A percentile compares a stretch with the other conserved stretches of the same genome.
phyloP scores from a whole-genome alignment of 2,329 filamentous ascomycete species.

The Hypomyces perniciosus region DNA sequence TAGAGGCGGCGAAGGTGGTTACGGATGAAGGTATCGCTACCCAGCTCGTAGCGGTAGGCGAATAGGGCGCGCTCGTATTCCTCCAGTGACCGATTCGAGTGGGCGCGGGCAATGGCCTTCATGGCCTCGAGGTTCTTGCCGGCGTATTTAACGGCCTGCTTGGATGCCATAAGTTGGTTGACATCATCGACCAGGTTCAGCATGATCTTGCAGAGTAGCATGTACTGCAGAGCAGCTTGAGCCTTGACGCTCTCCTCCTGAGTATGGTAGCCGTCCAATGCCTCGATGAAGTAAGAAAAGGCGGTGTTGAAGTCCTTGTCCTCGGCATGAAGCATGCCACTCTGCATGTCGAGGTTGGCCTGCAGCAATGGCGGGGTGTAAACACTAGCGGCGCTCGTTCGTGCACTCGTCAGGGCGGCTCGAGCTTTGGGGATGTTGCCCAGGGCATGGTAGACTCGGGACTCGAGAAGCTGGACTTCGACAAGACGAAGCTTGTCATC shows the following conservation, averaged over 20 bases:
- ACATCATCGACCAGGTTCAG: constrained; percentile 95
- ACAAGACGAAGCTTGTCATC: constrained; percentile 98
- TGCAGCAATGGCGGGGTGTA: constrained; percentile 95
- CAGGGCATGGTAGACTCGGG: constrained; percentile 91
- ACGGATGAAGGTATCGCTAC: constrained; percentile 90
- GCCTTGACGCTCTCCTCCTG: constrained; percentile 84
- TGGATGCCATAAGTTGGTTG: constrained; percentile 87
- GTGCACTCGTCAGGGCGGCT: constrained; percentile 86
- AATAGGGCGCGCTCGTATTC: constrained; percentile 93
- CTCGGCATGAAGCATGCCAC: constrained; percentile 96
- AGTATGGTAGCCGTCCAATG: constrained; percentile 90
- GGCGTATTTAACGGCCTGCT: constrained; percentile 94
- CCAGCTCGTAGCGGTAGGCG: constrained; percentile 87
- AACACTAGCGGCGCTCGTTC: constrained; percentile 91
- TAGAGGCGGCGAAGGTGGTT: constrained; percentile 94
- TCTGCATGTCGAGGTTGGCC: constrained; percentile 98
- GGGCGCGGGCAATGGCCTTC: constrained; percentile 95
- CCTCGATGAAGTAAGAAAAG: constrained; percentile 98
- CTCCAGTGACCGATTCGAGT: constrained; percentile 90
- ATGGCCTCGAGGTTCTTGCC: constrained; percentile 95
- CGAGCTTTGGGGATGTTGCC: constrained; percentile 95
- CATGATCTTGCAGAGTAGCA: constrained; percentile 99
- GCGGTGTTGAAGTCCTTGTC: constrained; percentile 99
- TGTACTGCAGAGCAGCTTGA: constrained; percentile 98
- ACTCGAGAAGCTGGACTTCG: constrained; percentile 96